Conservation (phyloP, 257 asterid species). For the Solanum sejunctum region DNA sequence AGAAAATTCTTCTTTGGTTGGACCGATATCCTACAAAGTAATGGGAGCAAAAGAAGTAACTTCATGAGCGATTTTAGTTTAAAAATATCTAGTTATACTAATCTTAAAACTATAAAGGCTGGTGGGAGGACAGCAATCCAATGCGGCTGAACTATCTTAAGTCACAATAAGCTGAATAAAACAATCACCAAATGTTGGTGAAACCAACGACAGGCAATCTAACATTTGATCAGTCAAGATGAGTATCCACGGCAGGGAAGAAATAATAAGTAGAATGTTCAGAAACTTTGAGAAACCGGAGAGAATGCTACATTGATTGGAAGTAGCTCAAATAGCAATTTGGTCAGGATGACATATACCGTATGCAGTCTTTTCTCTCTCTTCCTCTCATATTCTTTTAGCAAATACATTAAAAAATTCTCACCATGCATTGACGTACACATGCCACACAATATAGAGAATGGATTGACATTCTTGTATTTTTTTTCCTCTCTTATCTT, state of each 20-base stretch:
- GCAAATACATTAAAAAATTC: not conserved
- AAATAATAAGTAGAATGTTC: not conserved
- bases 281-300: not conserved
- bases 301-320: not conserved
- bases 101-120: not conserved
- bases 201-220: not conserved
- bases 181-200: not conserved
- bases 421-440: not conserved
- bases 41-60: slow-evolving; percentile 6
- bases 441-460: not conserved
- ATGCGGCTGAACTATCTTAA: not conserved
- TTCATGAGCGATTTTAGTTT: not conserved
- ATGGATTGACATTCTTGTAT: not conserved
- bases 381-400: not conserved
- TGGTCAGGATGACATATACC: not conserved
- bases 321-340: not conserved
- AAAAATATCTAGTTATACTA: not conserved
- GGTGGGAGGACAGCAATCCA: not conserved
- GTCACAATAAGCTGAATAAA: not conserved
- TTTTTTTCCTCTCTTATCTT: not conserved
- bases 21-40: slow-evolving; percentile 39
- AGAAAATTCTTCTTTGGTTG: slow-evolving; percentile 26
- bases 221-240: not conserved
- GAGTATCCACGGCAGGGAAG: not conserved
- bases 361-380: not conserved